phyloP scores from a whole-genome alignment of 2,329 filamentous ascomycete species.

The Penicillium palitans region DNA sequence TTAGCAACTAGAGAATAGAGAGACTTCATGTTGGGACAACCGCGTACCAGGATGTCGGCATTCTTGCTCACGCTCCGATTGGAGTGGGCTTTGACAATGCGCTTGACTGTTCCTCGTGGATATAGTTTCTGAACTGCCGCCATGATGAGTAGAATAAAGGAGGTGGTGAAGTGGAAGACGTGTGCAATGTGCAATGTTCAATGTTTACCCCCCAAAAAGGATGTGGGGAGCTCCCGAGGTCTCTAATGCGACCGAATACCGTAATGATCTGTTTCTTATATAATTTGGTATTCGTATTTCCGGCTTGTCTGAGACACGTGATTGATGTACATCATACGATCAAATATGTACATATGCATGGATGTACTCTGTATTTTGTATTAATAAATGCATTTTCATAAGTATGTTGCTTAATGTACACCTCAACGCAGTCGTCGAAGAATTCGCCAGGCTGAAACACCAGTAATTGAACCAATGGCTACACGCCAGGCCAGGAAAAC shows the following conservation, averaged over 20 bases:
- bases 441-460: constrained; percentile 32
- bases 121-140: constrained; percentile 72
- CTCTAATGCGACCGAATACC: neutral
- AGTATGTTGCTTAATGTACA: neutral
- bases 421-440: constrained; percentile 22
- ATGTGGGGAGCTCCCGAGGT: neutral
- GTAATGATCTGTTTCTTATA: constrained; percentile 2
- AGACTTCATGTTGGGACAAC: constrained; percentile 23
- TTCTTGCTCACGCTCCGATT: constrained; percentile 79
- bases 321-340: neutral
- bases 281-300: constrained; percentile 1
- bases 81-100: constrained; percentile 86
- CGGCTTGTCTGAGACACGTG: neutral
- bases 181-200: neutral
- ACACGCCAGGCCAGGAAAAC: constrained; percentile 43
- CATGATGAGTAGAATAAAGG: constrained; percentile 44
- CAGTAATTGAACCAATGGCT: constrained; percentile 32
- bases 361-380: too few species aligned
- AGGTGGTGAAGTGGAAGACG: neutral
- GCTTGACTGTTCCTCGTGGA: constrained; percentile 79
- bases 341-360: too few species aligned
- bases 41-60: constrained; percentile 72
- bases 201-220: neutral
- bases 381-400: too few species aligned
- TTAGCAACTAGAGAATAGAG: neutral